These are phyloP conservation scores for Penicillium sp. DNA, from an alignment of 2,329 filamentous ascomycete genomes.

Conservation along the genomic window DNA sequence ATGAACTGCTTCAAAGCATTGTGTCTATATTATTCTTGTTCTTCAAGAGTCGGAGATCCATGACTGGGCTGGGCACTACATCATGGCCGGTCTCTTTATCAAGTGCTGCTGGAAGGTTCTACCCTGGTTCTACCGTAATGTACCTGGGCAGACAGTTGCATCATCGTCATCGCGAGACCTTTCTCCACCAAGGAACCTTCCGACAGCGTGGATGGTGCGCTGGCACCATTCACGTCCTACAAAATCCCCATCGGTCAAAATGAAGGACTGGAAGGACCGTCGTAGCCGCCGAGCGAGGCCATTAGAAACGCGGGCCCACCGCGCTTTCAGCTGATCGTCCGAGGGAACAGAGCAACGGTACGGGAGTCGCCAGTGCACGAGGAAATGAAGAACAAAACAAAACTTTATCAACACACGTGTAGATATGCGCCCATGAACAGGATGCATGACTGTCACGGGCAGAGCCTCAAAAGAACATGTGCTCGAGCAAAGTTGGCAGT, in stretches of 20 bases:
- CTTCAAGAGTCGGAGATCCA: neutral
- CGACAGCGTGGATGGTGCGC: neutral
- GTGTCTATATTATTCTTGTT: neutral
- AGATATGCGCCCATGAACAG: neutral
- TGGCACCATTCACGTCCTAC: neutral
- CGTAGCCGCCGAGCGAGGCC: neutral
- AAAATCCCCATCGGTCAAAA: neutral
- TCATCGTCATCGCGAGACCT: slow-evolving; percentile 17
- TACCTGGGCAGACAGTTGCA: slow-evolving; percentile 7
- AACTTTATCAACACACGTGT: neutral
- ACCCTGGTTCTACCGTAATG: slow-evolving; percentile 11
- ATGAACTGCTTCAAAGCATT: neutral
- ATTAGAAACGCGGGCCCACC: slow-evolving; percentile 1
- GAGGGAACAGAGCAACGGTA: neutral
- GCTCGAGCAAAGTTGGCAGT: neutral
- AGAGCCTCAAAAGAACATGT: slow-evolving; percentile 1
- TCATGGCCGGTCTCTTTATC: slow-evolving; percentile 8
- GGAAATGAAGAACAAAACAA: neutral
- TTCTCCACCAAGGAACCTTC: neutral
- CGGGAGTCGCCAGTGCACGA: neutral
- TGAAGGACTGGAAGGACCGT: neutral
- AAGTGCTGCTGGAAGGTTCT: slow-evolving; percentile 19
- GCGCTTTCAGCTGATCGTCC: slow-evolving; percentile 5
- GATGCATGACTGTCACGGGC: neutral
- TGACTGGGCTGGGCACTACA: slow-evolving; percentile 8